phyloP scores from a whole-genome alignment of 2,329 filamentous ascomycete species.

The Chaetomium strumarium region DNA sequence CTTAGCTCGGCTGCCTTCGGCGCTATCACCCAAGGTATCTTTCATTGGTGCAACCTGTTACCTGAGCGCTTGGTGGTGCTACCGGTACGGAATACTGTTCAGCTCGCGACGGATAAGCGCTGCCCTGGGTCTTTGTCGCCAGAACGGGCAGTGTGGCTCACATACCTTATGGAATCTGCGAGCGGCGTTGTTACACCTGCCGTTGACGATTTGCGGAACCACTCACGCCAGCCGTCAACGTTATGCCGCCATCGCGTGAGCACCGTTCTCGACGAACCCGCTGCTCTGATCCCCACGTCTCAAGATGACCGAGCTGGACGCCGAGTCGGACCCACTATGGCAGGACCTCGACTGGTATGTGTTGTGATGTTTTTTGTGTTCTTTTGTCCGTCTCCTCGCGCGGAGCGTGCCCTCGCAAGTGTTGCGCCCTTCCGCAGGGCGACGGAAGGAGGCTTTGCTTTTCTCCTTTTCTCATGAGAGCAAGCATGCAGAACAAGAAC shows the following conservation, averaged over 20 bases:
- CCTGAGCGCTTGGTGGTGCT: neutral
- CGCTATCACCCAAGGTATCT: neutral
- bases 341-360: conserved; percentile 70
- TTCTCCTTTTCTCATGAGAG: too few relatives aligned
- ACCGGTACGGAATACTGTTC: too few relatives aligned
- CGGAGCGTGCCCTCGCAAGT: too few relatives aligned
- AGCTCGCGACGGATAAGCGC: neutral
- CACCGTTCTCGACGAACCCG: conserved; percentile 7
- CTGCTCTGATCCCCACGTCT: conserved; percentile 1
- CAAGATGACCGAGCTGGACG: conserved; percentile 38
- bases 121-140: neutral
- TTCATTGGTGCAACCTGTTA: conserved; percentile 1
- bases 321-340: conserved; percentile 59
- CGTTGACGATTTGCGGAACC: neutral
- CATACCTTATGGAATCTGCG: neutral
- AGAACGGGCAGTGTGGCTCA: neutral
- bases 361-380: neutral
- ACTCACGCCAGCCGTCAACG: neutral
- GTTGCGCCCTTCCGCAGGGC: too few relatives aligned
- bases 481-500: too few relatives aligned
- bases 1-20: neutral
- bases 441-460: too few relatives aligned
- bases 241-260: conserved; percentile 19
- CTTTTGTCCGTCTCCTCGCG: neutral
- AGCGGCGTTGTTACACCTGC: conserved; percentile 15